Base-by-base conservation (phyloP, 2,329 filamentous ascomycete species). In the Monilinia vaccinii-corymbosi region DNA sequence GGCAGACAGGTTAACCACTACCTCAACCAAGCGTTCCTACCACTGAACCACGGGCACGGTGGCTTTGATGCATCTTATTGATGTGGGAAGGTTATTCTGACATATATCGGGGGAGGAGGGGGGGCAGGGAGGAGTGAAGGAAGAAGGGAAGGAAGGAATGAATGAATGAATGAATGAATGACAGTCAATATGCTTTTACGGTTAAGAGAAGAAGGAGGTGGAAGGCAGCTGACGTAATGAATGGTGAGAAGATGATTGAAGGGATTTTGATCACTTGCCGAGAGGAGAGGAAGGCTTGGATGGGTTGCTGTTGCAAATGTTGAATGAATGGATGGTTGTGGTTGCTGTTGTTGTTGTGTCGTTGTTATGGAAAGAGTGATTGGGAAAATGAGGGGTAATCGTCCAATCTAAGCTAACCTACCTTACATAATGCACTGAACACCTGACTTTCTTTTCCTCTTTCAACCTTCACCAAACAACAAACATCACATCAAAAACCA, bases 1-100 rank as follows among this genome's bases (percentile, higher is more conserved):
- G 28, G 56, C 56, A 58, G 56, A 52, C 56, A 50, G 48, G 56
- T 58, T 58, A 58, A 58, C 56, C 56, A 58, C 56, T 58, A 58
- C 56, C 48, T 51, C 46, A 58, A 58, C 47, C 46, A 58, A 58
- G 56, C 56, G 44, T 23, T 38, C 55, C 55, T 50, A 36, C 42
- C 32, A 57, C 11, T 40, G 45, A 14, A 32, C 55, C 45, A 57
- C 18, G 11, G 18, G 34, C 32, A 49, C 18, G 18, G 18, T 25
- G 8, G 1, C 11, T 23, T 57, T 50, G 45, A 57, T 32, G 45
- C 28, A 40, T 23, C 31, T 49, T 38, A 40, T 57, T 38, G 16
- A 53, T 42, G 10, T 44, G 6, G 1, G 51, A 32, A 18, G 3
- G 7, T 10, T 44, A 18, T 32, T 31, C 14, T 23, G 8, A 53